Conservation (phyloP, 352 stramenopile species). For the Elongisporangium prolatum region DNA sequence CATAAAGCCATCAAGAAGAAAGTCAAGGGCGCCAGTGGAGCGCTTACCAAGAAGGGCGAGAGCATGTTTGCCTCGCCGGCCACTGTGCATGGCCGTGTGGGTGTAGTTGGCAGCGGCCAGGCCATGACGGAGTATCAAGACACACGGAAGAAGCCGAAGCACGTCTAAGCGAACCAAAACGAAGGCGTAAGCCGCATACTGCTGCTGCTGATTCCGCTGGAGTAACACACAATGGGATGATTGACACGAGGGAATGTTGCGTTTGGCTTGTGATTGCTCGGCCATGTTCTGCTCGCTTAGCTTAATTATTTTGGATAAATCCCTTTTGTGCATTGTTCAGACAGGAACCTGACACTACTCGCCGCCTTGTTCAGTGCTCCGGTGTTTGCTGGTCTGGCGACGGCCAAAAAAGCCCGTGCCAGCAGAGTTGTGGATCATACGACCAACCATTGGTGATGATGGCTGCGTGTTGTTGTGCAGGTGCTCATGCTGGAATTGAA, state of each 20-base stretch:
- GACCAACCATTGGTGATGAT: constrained; percentile 5
- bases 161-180: constrained; percentile 1
- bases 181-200: background rate
- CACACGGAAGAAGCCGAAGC: constrained; percentile 70
- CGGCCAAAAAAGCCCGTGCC: background rate
- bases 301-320: background rate
- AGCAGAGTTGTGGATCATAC: background rate
- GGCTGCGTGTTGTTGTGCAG: constrained; percentile 12
- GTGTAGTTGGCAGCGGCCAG: constrained; percentile 83
- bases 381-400: background rate
- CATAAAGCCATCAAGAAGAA: constrained; percentile 74
- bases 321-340: background rate
- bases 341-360: background rate
- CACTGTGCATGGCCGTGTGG: constrained; percentile 75
- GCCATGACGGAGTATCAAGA: constrained; percentile 83
- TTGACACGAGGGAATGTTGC: background rate
- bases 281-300: background rate
- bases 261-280: background rate
- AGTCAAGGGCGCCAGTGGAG: constrained; percentile 59
- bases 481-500: constrained; percentile 21
- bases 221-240: background rate
- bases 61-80: constrained; percentile 90
- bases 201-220: background rate
- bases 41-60: constrained; percentile 71
- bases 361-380: background rate